These are phyloP conservation scores for Calonectria multiphialidica DNA, from an alignment of 2,329 filamentous ascomycete species.

Conservation along the genomic window DNA sequence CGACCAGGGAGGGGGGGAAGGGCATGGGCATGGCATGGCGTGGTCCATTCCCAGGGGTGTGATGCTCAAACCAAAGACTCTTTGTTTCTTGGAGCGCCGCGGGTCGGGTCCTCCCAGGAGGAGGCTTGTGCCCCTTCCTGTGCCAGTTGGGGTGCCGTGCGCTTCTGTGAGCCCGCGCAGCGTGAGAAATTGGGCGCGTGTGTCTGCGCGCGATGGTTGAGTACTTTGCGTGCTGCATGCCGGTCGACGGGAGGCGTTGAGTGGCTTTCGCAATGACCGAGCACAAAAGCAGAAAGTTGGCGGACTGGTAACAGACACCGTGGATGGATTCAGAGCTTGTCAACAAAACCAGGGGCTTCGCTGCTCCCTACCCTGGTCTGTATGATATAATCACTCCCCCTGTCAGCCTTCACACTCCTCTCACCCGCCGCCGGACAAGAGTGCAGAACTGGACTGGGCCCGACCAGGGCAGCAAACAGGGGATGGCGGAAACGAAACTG, in stretches of 20 bases:
- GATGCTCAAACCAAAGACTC: constrained; percentile 17
- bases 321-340: constrained; percentile 33
- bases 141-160: constrained; percentile 16
- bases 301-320: constrained; percentile 26
- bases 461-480: constrained; percentile 31
- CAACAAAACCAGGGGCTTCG: constrained; percentile 29
- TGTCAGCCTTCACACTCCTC: constrained; percentile 31
- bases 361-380: constrained; percentile 32
- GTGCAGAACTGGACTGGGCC: constrained; percentile 38
- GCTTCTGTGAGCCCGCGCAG: constrained; percentile 8
- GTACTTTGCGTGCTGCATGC: constrained; percentile 12
- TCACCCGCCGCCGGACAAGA: constrained; percentile 41
- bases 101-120: constrained; percentile 23
- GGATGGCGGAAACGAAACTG: constrained; percentile 41
- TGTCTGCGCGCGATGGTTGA: constrained; percentile 15
- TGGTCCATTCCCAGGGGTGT: constrained; percentile 28
- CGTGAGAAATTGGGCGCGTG: constrained; percentile 24
- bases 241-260: constrained; percentile 12
- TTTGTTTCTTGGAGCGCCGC: constrained; percentile 26
- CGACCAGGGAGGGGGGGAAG: constrained; percentile 32
- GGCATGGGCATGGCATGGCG: constrained; percentile 21
- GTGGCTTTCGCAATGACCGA: constrained; percentile 34
- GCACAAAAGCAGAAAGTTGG: constrained; percentile 26
- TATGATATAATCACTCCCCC: constrained; percentile 39
- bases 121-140: constrained; percentile 31